These are phyloP conservation scores for Penium margaritaceum DNA, from an alignment of 139 green algal genomes.

Conservation along the genomic window DNA sequence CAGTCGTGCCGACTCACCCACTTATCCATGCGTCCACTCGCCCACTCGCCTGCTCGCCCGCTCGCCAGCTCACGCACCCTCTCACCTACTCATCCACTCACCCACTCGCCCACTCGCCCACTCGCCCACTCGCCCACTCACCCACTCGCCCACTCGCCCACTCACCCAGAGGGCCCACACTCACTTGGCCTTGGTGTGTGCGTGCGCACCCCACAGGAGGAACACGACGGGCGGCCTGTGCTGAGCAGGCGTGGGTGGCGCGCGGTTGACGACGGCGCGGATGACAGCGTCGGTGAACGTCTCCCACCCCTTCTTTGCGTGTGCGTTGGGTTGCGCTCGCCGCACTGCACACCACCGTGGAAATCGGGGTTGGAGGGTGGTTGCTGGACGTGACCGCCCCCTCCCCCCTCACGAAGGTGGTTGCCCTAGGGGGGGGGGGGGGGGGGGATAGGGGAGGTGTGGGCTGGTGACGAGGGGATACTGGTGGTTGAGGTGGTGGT, in stretches of 20 bases:
- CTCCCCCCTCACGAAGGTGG: too few species aligned
- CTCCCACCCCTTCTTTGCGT: conserved; percentile 85
- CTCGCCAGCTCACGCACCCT: too few species aligned
- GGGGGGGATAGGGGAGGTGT: too few species aligned
- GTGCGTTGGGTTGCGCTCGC: conserved; percentile 62
- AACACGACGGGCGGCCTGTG: conserved; percentile 47
- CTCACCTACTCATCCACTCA: neutral
- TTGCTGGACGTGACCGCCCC: too few species aligned
- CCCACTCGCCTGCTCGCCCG: too few species aligned
- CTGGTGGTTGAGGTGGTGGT: too few species aligned
- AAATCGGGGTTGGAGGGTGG: neutral
- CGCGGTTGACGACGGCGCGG: conserved; percentile 47
- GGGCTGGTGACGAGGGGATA: too few species aligned
- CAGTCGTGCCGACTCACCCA: too few species aligned
- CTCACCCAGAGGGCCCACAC: neutral
- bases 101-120: neutral
- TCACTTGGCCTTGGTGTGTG: conserved; percentile 51
- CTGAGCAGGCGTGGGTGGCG: neutral
- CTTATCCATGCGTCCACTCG: too few species aligned
- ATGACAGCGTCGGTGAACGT: conserved; percentile 80
- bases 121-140: neutral
- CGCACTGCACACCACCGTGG: conserved; percentile 17
- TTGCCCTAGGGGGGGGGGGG: too few species aligned
- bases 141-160: neutral
- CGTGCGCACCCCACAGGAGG: conserved; percentile 52